Base-by-base conservation (phyloP, 352 stramenopile species). In the Pythium dissimile region DNA sequence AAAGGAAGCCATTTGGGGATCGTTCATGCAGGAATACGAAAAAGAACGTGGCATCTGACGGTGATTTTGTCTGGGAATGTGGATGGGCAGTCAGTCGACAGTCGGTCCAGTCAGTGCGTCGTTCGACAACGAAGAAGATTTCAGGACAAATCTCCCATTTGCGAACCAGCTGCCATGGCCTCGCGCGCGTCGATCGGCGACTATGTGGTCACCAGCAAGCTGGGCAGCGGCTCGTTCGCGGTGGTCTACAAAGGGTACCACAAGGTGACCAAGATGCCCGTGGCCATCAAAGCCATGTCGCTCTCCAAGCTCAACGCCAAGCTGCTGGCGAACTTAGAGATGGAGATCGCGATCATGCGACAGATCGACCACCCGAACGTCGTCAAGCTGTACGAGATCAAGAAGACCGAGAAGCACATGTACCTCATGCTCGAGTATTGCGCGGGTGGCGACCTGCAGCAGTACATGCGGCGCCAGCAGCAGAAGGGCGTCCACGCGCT, bases 381-480 rank as follows among this genome's bases (percentile, higher is more conserved):
- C 49, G 95, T 98, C 18, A 95, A 95, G 49, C 83, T 99, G 13
- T 97, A 97, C 61, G 84, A 98, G 46, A 98, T 98, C 57, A 89
- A 97, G 73, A 97, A 98, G 67, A 97, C 88, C 21, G 78, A 96
- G 49, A 83, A 92, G 28, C 89, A 98, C 72, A 98, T 99, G 72
- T 98, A 98, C 73, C 74, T 99, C 18, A 83, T 98, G 52, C 84
- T 99, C 46, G 96, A 99, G 75, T 98, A 97, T 61, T 98, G 95
- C 62, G 86, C 78, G 11, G 96, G 96, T 10, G 96, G 96, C 9
- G 96, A 99, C 69, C 72, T 99, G n/a, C 92, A 98, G 62, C 77
- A 93, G 32, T 87, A 96, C 56, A 98, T 99, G 72, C 77, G 89
- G 6, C 73, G 73, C 4, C 71, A 80, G 21, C 56, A 69, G 31